Evolutionary conservation across 352 stramenopile species (phyloP).

Genomic region (Pythium sp.): DNA sequence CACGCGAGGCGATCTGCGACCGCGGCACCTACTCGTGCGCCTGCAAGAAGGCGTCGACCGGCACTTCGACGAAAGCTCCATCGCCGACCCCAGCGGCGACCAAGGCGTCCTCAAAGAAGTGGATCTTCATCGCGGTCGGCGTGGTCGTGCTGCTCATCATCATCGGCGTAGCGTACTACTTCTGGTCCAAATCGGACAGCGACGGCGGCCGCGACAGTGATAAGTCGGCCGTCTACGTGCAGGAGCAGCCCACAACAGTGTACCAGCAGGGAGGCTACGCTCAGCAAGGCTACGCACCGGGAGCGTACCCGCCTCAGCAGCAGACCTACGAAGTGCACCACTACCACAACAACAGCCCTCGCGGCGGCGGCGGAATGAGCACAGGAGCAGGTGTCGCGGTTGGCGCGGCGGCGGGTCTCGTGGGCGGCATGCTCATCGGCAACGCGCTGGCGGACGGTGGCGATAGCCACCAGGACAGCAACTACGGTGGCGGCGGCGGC

Average conservation of each 20-base stretch:
- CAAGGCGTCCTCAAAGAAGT: conserved; percentile 28
- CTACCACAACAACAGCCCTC: conserved; percentile 14
- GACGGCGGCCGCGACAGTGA: conserved; percentile 22
- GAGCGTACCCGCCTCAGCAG: conserved; percentile 30
- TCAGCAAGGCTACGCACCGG: conserved; percentile 37
- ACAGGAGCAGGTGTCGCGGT: conserved; percentile 17
- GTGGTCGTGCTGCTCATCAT: conserved; percentile 35
- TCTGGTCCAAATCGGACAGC: conserved; percentile 33
- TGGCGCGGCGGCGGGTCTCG: conserved; percentile 19
- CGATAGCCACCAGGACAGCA: conserved; percentile 11
- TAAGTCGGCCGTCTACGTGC: conserved; percentile 33
- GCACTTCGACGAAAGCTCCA: conserved; percentile 20
- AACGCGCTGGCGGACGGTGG: conserved; percentile 20
- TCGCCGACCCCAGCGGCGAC: conserved; percentile 32
- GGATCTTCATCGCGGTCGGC: conserved; percentile 27
- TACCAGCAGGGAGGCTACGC: conserved; percentile 36
- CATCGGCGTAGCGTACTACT: conserved; percentile 33
- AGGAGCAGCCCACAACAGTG: conserved; percentile 24
- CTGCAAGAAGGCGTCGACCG: conserved; percentile 26
- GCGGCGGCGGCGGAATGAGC: conserved; percentile 17
- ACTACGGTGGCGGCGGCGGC: conserved; percentile 10
- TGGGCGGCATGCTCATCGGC: conserved; percentile 22
- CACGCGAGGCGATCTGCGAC: conserved; percentile 32
- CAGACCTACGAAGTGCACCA: conserved; percentile 16
- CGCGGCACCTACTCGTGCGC: conserved; percentile 42